Evolutionary conservation across 345 rosid genomes (phyloP).

Genomic region (Durio zibethinus): DNA sequence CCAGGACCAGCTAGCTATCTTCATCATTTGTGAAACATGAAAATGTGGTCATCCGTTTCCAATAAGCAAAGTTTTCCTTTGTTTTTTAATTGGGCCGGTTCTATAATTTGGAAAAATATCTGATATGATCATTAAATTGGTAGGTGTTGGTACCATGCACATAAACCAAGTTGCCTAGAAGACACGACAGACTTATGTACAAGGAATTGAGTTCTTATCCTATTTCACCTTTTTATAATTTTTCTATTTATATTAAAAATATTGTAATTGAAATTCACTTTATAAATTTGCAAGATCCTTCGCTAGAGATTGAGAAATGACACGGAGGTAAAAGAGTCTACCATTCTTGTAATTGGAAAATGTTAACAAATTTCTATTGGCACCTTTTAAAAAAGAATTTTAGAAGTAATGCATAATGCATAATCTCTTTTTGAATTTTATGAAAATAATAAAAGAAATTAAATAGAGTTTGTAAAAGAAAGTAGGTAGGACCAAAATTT

Average conservation of each 20-base stretch:
- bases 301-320: neutral
- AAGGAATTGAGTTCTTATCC: neutral
- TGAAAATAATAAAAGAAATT: neutral
- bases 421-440: too few species aligned
- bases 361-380: too few species aligned
- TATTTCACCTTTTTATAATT: neutral
- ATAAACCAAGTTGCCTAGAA: neutral
- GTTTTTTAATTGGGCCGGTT: neutral
- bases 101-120: neutral
- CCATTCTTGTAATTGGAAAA: too few species aligned
- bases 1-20: neutral
- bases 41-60: neutral
- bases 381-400: too few species aligned
- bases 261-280: neutral
- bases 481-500: neutral
- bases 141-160: neutral
- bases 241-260: neutral
- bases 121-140: neutral
- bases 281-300: neutral
- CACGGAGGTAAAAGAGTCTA: neutral
- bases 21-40: neutral
- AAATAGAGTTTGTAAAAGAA: neutral
- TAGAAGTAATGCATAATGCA: too few species aligned
- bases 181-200: neutral
- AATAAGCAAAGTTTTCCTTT: neutral